Conservation (phyloP, 179 eudicot species). For the Heliamphora pulchella region DNA sequence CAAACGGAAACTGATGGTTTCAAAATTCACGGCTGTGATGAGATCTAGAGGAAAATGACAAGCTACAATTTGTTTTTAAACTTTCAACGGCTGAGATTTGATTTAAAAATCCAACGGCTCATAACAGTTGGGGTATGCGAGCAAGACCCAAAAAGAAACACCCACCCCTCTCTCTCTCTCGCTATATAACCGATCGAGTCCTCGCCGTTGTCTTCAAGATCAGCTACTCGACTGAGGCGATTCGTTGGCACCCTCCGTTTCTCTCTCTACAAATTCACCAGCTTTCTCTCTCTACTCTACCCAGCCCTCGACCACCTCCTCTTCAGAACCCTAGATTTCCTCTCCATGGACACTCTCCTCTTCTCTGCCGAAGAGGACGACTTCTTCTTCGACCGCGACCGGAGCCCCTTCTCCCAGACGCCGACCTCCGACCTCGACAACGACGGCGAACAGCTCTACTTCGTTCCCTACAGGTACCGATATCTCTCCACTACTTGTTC, state of each 20-base stretch:
- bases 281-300: slow-evolving; percentile 18
- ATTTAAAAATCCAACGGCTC: no score
- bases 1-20: no score
- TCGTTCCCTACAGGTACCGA: slow-evolving; percentile 39
- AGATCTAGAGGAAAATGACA: no score
- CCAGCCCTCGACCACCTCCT: slow-evolving; percentile 11
- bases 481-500: neutral
- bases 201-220: neutral
- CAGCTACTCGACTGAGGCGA: slow-evolving; percentile 8
- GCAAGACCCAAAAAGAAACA: no score
- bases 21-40: no score
- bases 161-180: no score
- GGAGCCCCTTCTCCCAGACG: slow-evolving; percentile 1
- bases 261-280: slow-evolving; percentile 14
- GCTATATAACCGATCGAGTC: slow-evolving; percentile 16
- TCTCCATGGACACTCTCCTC: slow-evolving; percentile 23
- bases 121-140: no score
- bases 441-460: slow-evolving; percentile 38
- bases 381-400: slow-evolving; percentile 3
- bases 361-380: slow-evolving; percentile 18
- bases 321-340: slow-evolving; percentile 23
- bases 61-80: no score
- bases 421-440: neutral
- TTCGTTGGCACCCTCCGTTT: slow-evolving; percentile 11
- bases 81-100: no score